Base-by-base conservation (phyloP, 495 filamentous ascomycete genomes). In the Jackrogersella minutella region DNA sequence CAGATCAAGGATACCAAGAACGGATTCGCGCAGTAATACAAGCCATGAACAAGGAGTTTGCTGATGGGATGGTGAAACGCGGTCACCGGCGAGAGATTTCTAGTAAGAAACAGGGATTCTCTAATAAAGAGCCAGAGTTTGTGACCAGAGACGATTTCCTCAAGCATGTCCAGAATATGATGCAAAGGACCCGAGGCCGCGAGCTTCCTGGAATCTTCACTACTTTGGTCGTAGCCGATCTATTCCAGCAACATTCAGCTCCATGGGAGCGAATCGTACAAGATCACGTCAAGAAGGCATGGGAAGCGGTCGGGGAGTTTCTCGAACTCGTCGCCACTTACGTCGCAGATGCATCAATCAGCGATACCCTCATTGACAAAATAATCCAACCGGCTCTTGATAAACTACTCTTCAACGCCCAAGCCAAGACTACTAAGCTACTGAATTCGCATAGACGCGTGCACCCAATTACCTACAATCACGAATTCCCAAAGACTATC, bases 1-100 rank as follows among this genome's bases (percentile, higher is more conserved):
- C 76, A 0, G 37, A 72, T 0, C 28, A 56, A 19, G 82, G 78
- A 9, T 78, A 79, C 49, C 39, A 74, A 31, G 83, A 85, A 57
- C 84, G 86, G 8, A 74, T 92, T 6, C 82, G 90, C 8, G 87
- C 89, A 0, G 72, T 85, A 0, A 74, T 90, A 17, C 85, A 89
- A 34, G 81, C 86, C 30, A 65, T 85, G 16, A 86, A 86, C 57
- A 71, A 73, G n/a, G 72, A 78, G 0, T 92, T 92, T 51, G 81
- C 84, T 0, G 74, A 82, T 9, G 69, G 80, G 0, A 83, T 91
- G 39, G 43, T 62, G 0, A 56, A 13, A 1, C 60, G 55, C 16
- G 88, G 87, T 0, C 85, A 88, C 54, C 57, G 51, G 3, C 71
- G 74, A 3, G 58, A 79, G 31, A 76, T 85, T 59, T 36, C 36